phyloP scores from a whole-genome alignment of 768 basidiomycete genomes.

The Jaapia argillacea region DNA sequence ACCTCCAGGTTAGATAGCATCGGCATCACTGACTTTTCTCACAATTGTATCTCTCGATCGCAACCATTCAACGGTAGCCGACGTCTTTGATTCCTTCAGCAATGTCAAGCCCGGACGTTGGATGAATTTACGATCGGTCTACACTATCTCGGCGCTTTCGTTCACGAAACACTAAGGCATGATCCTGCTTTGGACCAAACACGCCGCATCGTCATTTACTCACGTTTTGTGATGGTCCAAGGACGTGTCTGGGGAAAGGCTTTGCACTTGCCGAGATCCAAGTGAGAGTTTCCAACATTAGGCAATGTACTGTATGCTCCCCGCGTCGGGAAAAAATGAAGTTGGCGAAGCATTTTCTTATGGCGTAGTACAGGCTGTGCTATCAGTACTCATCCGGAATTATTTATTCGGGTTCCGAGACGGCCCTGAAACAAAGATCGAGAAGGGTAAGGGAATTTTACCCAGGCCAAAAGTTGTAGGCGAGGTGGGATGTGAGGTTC shows the following conservation, averaged over 20 bases:
- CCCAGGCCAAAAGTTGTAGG: not conserved
- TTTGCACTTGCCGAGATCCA: conserved; percentile 3
- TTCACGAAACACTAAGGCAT: conserved; percentile 32
- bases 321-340: no score
- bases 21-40: conserved; percentile 49
- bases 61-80: conserved; percentile 26
- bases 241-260: conserved; percentile 3
- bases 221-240: conserved; percentile 2
- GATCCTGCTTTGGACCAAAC: conserved; percentile 14
- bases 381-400: not conserved
- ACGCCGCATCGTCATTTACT: conserved; percentile 1
- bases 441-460: not conserved
- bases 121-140: conserved; percentile 27
- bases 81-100: conserved; percentile 14
- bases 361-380: not conserved
- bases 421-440: not conserved
- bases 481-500: not conserved
- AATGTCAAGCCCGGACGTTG: conserved; percentile 6
- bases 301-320: no score
- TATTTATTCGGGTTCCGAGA: not conserved
- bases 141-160: conserved; percentile 30
- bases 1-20: conserved; percentile 40
- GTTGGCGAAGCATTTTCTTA: not conserved
- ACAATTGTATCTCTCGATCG: conserved; percentile 45
- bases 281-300: not conserved